These are phyloP conservation scores for Mortierella sp. DNA, from an alignment of 371 early-diverging fungal species.

Conservation along the genomic window DNA sequence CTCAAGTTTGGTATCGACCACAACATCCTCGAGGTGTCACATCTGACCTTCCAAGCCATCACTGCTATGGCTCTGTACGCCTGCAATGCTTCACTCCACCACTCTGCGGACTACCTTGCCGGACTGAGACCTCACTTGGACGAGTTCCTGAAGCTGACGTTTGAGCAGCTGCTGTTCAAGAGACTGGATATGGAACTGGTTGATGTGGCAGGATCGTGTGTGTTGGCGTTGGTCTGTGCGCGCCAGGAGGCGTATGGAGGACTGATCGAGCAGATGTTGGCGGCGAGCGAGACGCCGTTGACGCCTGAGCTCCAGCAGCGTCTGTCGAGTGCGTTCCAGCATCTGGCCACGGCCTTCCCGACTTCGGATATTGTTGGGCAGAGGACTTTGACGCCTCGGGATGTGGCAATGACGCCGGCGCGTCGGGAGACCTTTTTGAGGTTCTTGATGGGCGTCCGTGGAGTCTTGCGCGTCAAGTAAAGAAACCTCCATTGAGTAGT, in stretches of 20 bases:
- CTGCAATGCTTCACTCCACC: conserved; percentile 54
- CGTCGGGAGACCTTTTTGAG: conserved; percentile 66
- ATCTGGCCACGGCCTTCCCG: conserved; percentile 45
- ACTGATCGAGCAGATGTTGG: conserved; percentile 66
- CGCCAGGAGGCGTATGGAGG: conserved; percentile 65
- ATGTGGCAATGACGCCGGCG: conserved; percentile 49
- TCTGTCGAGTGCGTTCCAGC: conserved; percentile 47
- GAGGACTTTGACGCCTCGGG: conserved; percentile 33
- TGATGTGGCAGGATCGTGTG: conserved; percentile 72
- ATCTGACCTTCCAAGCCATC: conserved; percentile 73
- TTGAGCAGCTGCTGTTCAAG: conserved; percentile 71
- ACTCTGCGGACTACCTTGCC: conserved; percentile 24
- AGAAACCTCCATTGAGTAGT: too few species aligned
- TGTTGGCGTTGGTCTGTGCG: conserved; percentile 68
- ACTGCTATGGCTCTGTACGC: conserved; percentile 70
- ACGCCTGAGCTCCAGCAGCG: conserved; percentile 64
- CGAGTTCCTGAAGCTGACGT: conserved; percentile 64
- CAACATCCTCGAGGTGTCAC: conserved; percentile 72
- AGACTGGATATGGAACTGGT: conserved; percentile 71
- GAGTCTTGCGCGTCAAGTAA: conserved; percentile 76
- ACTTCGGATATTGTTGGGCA: conserved; percentile 24
- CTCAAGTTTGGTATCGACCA: conserved; percentile 78
- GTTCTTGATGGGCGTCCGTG: conserved; percentile 77
- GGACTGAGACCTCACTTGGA: conserved; percentile 63
- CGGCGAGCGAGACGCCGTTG: conserved; percentile 63